These are phyloP conservation scores for Neospermospora avenae DNA, from an alignment of 2,329 filamentous ascomycete genomes.

Conservation along the genomic window DNA sequence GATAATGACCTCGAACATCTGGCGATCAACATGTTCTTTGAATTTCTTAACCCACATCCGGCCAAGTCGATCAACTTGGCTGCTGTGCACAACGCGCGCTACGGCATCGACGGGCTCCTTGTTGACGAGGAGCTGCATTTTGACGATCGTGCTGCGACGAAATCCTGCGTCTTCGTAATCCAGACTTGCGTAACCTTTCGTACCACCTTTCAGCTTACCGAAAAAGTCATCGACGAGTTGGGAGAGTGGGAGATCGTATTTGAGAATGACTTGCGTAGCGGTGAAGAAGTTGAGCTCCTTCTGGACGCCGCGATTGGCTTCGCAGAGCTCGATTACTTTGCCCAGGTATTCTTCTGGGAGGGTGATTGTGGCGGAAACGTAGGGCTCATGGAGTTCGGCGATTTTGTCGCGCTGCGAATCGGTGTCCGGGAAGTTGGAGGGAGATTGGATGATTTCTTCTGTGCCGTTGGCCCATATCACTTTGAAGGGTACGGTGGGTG, in stretches of 20 bases:
- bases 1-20: constrained; percentile 97
- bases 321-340: constrained; percentile 91
- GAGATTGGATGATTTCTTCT: constrained; percentile 78
- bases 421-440: constrained; percentile 77
- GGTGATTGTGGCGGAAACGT: constrained; percentile 80
- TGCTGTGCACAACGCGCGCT: constrained; percentile 80
- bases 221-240: constrained; percentile 97
- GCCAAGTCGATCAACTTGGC: constrained; percentile 77
- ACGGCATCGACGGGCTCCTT: constrained; percentile 92
- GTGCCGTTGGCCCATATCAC: constrained; percentile 74
- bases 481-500: constrained; percentile 90
- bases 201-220: constrained; percentile 88
- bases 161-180: constrained; percentile 97
- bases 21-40: constrained; percentile 92
- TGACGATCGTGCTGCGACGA: constrained; percentile 74
- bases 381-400: constrained; percentile 66
- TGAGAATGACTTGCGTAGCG: constrained; percentile 86
- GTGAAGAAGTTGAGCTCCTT: constrained; percentile 89
- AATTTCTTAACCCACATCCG: constrained; percentile 91
- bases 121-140: constrained; percentile 91
- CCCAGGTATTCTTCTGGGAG: constrained; percentile 93
- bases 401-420: constrained; percentile 52
- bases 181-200: constrained; percentile 91
- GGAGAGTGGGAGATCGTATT: constrained; percentile 83
- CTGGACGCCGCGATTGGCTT: constrained; percentile 83